These are phyloP conservation scores for Stropharia rugosoannulata DNA, from an alignment of 768 basidiomycete species.

Conservation along the genomic window DNA sequence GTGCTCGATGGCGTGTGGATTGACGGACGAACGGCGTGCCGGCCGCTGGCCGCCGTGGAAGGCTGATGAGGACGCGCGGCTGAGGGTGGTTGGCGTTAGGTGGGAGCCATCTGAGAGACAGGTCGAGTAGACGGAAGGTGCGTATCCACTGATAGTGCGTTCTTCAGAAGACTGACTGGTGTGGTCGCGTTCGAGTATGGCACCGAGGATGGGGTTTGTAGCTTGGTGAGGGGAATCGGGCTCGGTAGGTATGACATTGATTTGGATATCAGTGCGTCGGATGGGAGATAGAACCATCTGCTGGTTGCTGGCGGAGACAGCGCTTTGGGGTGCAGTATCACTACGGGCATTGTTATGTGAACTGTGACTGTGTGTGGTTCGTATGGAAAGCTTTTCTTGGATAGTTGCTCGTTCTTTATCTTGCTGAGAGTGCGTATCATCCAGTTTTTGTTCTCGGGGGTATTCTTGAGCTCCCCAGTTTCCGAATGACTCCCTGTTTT, in stretches of 20 bases:
- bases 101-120: not conserved
- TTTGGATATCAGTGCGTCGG: not conserved
- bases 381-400: too few relatives aligned
- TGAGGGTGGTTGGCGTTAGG: not conserved
- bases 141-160: not conserved
- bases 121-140: slow-evolving; percentile 6
- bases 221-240: not conserved
- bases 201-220: too few relatives aligned
- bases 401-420: too few relatives aligned
- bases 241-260: not conserved
- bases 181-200: too few relatives aligned
- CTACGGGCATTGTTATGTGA: not conserved
- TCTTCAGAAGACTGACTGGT: not conserved
- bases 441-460: too few relatives aligned
- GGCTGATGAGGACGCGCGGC: not conserved
- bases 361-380: too few relatives aligned
- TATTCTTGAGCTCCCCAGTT: not conserved
- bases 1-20: not conserved
- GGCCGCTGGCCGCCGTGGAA: not conserved
- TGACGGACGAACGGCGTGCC: slow-evolving; percentile 4
- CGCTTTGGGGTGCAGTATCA: not conserved
- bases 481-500: not conserved
- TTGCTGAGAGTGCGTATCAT: too few relatives aligned
- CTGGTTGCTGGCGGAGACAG: not conserved
- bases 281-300: not conserved